Conservation (phyloP, 192 early-diverging fungal genomes). For the Geranomyces variabilis region DNA sequence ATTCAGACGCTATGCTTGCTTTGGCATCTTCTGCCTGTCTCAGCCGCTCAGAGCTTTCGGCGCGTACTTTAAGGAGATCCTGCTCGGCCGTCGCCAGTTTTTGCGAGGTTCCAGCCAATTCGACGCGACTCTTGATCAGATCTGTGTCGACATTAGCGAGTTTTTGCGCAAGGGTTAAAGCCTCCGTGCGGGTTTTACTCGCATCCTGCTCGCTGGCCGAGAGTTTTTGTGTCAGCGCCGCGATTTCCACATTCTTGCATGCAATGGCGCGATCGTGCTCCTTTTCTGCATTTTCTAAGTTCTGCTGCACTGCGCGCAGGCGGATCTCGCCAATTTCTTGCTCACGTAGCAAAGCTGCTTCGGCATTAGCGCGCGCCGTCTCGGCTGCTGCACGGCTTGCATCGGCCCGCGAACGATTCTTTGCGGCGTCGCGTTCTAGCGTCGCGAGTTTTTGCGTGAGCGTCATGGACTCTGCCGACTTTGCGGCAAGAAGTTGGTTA, state of each 20-base stretch:
- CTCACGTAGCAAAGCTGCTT: background rate
- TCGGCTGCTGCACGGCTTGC: too few relatives aligned
- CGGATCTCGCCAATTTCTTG: background rate
- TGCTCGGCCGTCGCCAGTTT: background rate
- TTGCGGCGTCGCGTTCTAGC: background rate
- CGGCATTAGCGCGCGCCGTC: too few relatives aligned
- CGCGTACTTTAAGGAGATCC: background rate
- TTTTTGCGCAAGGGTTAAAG: too few relatives aligned
- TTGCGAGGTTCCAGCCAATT: background rate
- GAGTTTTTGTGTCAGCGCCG: constrained; percentile 27
- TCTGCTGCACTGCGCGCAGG: background rate
- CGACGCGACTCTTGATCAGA: background rate
- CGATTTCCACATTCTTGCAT: constrained; percentile 27
- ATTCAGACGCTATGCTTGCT: constrained; percentile 1
- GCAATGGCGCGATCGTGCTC: constrained; percentile 35
- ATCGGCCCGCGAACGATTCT: background rate
- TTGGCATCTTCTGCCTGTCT: background rate
- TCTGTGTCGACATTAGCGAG: too few relatives aligned
- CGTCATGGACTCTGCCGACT: constrained; percentile 34
- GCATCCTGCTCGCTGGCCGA: constrained; percentile 8
- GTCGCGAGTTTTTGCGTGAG: background rate
- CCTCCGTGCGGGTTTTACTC: too few relatives aligned
- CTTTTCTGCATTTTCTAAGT: constrained; percentile 39
- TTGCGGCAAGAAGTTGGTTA: constrained; percentile 36
- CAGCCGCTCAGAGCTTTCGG: background rate